These are phyloP conservation scores for Hypoxylon rickii DNA, from an alignment of 495 filamentous ascomycete genomes.

Conservation along the genomic window DNA sequence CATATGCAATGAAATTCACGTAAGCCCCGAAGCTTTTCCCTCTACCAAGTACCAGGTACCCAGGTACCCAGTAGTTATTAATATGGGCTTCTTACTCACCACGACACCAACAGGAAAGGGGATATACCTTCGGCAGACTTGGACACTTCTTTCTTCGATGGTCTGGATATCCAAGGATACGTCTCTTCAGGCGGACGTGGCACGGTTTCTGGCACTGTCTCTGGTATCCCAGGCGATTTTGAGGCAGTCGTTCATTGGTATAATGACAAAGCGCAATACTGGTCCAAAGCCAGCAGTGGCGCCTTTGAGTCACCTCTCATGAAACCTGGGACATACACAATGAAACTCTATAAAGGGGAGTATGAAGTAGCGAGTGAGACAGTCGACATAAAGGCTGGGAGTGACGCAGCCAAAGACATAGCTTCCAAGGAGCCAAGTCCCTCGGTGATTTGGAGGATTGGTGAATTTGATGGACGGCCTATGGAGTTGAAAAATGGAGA, in stretches of 20 bases:
- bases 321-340: constrained; percentile 68
- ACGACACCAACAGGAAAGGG: constrained; percentile 42
- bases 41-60: no score
- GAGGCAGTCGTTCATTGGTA: constrained; percentile 66
- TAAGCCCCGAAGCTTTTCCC: constrained; percentile 50
- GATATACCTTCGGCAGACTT: constrained; percentile 47
- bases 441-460: constrained; percentile 61
- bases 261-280: constrained; percentile 65
- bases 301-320: constrained; percentile 64
- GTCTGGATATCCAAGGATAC: constrained; percentile 58
- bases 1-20: constrained; percentile 62
- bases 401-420: constrained; percentile 52
- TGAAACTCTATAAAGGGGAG: constrained; percentile 65
- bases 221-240: constrained; percentile 50
- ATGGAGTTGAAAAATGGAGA: constrained; percentile 62
- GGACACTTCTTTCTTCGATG: constrained; percentile 60
- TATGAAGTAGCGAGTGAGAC: constrained; percentile 51
- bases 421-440: constrained; percentile 49
- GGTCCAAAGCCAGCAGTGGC: constrained; percentile 56
- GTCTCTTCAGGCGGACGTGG: constrained; percentile 54
- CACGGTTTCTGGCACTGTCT: constrained; percentile 60
- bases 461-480: constrained; percentile 61
- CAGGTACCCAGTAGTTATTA: constrained; percentile 27
- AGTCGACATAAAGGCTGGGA: constrained; percentile 55
- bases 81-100: neutral